Evolutionary conservation across 768 basidiomycete species (phyloP).

Genomic region (Boletus pseudopeckii): DNA sequence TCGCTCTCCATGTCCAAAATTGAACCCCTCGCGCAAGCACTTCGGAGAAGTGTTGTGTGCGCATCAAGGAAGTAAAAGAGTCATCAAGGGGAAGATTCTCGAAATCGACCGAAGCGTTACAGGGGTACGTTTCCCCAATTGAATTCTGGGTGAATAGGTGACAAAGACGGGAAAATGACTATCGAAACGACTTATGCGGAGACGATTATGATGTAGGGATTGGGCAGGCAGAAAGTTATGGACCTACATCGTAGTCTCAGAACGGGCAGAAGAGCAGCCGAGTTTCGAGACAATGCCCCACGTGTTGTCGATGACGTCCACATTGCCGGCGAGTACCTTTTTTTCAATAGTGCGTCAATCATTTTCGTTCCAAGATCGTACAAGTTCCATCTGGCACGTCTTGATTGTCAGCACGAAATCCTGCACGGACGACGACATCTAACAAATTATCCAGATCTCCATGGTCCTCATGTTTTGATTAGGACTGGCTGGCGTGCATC

Average conservation of each 20-base stretch:
- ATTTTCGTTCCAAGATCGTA: too few relatives aligned
- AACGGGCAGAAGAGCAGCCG: too few relatives aligned
- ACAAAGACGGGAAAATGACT: constrained; percentile 95
- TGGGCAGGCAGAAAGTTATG: too few relatives aligned
- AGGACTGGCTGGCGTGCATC: neutral
- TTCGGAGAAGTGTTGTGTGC: constrained; percentile 91
- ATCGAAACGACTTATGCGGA: constrained; percentile 99
- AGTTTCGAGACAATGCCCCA: too few relatives aligned
- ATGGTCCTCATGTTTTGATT: neutral
- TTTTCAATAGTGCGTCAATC: constrained; percentile 23
- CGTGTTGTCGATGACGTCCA: too few relatives aligned
- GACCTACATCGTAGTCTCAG: too few relatives aligned
- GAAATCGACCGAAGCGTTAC: constrained; percentile 97
- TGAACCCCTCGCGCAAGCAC: constrained; percentile 94
- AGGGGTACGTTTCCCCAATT: constrained; percentile 56
- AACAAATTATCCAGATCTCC: constrained; percentile 87
- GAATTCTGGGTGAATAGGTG: constrained; percentile 48
- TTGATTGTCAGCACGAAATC: constrained; percentile 90
- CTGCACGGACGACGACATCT: constrained; percentile 78
- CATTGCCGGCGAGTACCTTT: too few relatives aligned
- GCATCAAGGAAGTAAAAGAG: constrained; percentile 97
- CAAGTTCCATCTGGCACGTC: too few relatives aligned
- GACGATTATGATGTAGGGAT: constrained; percentile 96
- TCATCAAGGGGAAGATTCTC: constrained; percentile 98
- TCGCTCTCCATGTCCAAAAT: constrained; percentile 99